Evolutionary conservation across 345 rosid species (phyloP).

Genomic region (Boechera retrofracta): DNA sequence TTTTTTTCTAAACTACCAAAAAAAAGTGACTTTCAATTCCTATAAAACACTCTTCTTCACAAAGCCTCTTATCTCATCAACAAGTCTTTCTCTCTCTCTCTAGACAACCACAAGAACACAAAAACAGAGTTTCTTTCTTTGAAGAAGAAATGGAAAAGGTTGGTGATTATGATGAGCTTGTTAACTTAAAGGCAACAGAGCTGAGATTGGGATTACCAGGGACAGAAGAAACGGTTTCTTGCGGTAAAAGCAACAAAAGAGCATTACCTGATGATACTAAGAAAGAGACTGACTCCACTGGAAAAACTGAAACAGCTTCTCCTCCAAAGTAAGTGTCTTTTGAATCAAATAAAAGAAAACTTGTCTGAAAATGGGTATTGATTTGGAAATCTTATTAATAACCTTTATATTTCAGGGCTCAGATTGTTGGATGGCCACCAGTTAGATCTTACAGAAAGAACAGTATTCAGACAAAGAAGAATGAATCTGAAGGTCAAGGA

Average conservation of each 20-base stretch:
- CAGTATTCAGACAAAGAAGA: constrained; percentile 56
- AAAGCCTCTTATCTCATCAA: constrained; percentile 37
- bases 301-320: constrained; percentile 51
- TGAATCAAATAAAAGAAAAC: background rate
- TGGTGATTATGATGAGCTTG: constrained; percentile 51
- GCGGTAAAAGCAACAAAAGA: constrained; percentile 66
- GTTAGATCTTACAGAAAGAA: constrained; percentile 69
- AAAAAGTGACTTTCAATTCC: constrained; percentile 31
- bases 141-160: constrained; percentile 41
- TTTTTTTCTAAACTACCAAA: background rate
- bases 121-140: constrained; percentile 13
- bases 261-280: constrained; percentile 40
- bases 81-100: constrained; percentile 34
- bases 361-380: constrained; percentile 1
- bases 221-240: constrained; percentile 47
- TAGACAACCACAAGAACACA: constrained; percentile 25
- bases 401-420: constrained; percentile 51
- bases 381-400: constrained; percentile 18
- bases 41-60: constrained; percentile 51
- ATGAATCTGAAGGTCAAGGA: constrained; percentile 49
- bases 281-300: constrained; percentile 37
- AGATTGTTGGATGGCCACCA: constrained; percentile 86
- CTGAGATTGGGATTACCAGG: constrained; percentile 91
- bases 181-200: constrained; percentile 85
- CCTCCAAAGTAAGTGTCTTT: constrained; percentile 65